A percentile compares a stretch with the other conserved stretches of the same genome.
Evolutionary conservation across 2,329 filamentous ascomycete genomes (phyloP).

Genomic region (Rhexocercosporidium sp.): DNA sequence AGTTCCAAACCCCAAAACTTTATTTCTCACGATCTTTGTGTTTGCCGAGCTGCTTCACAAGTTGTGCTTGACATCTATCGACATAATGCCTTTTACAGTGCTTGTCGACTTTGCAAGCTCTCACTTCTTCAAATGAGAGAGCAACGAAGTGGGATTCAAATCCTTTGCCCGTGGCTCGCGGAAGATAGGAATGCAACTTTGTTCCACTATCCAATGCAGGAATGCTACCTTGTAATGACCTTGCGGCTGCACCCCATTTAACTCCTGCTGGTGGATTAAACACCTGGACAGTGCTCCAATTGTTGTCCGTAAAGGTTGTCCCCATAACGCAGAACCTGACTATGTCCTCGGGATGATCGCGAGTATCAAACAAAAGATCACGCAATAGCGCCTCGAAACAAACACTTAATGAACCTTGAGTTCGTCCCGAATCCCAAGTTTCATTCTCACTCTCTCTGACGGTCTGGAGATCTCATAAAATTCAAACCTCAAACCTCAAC

Average conservation of each 20-base stretch:
- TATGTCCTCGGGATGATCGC: too few relatives aligned
- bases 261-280: not conserved
- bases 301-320: not conserved
- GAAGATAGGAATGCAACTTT: not conserved
- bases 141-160: not conserved
- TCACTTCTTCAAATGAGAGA: not conserved
- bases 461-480: not conserved
- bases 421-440: conserved; percentile 6
- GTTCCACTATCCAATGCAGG: not conserved
- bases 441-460: not conserved
- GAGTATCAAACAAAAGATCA: not conserved
- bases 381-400: not conserved
- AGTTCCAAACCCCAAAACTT: conserved; percentile 20
- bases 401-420: not conserved
- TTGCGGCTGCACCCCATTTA: not conserved
- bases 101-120: not conserved
- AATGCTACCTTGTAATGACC: not conserved
- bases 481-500: not conserved
- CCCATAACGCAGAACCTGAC: not conserved
- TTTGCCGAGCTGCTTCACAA: not conserved
- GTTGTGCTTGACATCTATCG: conserved; percentile 1
- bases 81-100: not conserved
- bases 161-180: not conserved
- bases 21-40: conserved; percentile 4
- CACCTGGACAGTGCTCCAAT: not conserved